These are phyloP conservation scores for Penicillium longicatenatum DNA, from an alignment of 495 filamentous ascomycete genomes.

Conservation along the genomic window DNA sequence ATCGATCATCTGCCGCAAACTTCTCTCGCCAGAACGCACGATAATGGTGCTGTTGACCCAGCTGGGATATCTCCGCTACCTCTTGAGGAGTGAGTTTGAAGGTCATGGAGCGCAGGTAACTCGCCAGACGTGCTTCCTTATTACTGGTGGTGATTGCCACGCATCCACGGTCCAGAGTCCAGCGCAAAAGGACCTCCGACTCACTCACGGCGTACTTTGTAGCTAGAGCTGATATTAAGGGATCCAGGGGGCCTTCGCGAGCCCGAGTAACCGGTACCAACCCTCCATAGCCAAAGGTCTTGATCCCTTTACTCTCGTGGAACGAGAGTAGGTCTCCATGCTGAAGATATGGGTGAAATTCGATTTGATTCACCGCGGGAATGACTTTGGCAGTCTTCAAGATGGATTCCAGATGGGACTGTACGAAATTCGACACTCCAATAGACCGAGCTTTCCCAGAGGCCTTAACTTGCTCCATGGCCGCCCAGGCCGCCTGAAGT, in stretches of 20 bases:
- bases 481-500: slow-evolving; percentile 71
- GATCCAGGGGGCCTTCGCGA: slow-evolving; percentile 68
- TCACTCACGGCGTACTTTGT: slow-evolving; percentile 76
- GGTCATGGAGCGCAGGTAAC: slow-evolving; percentile 61
- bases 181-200: slow-evolving; percentile 70
- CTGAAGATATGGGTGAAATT: slow-evolving; percentile 87
- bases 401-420: slow-evolving; percentile 66
- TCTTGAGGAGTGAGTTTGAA: slow-evolving; percentile 76
- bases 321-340: slow-evolving; percentile 65
- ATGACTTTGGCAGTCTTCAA: slow-evolving; percentile 62
- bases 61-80: slow-evolving; percentile 62
- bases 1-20: slow-evolving; percentile 61
- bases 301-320: slow-evolving; percentile 68
- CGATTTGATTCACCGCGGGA: slow-evolving; percentile 84
- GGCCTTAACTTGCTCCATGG: slow-evolving; percentile 72
- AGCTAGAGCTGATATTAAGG: slow-evolving; percentile 58
- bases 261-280: slow-evolving; percentile 68
- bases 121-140: slow-evolving; percentile 68
- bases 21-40: slow-evolving; percentile 67
- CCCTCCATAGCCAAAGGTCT: slow-evolving; percentile 67
- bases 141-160: slow-evolving; percentile 77
- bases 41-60: slow-evolving; percentile 68
- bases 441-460: slow-evolving; percentile 73
- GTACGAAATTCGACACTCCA: slow-evolving; percentile 81
- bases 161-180: slow-evolving; percentile 78